Base-by-base conservation (phyloP, 2,329 filamentous ascomycete genomes). In the Fonsecaea erecta region DNA sequence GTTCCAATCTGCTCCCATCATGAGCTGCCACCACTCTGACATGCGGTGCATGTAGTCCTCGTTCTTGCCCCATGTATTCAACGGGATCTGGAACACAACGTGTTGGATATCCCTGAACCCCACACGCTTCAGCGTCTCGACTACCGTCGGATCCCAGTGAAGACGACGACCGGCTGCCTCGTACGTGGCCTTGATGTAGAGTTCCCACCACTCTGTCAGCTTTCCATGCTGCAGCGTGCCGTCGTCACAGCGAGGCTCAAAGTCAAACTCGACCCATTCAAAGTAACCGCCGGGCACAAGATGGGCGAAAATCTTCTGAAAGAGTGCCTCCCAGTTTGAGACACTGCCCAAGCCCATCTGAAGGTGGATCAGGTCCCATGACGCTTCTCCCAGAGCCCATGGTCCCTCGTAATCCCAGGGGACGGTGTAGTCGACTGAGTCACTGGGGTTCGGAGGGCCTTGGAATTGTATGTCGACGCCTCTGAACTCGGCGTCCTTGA, bases 231-330 rank as follows among this genome's bases (percentile, higher is more conserved):
- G 70, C 14, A 90, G 78, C 0, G 86, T 86, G 37, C 84, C 83
- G 71, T 91, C 87, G 68, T 92, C 89, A 73, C 87, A 90, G 58
- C 86, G 86, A 18, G 92, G 92, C 54, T 85, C 82, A 77, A 91
- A 91, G 77, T 98, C 92, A 61, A 98, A 90, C 75, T 98, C 94
- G 54, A 96, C 86, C 71, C 96, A 92, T 77, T 98, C 93, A 62
- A 97, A 84, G 74, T 84, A 85, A 60, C 93, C 94, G 1, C 89
- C 88, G 1, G 92, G 92, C 71, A 87, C 88, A 28, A 97, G 83
- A 74, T 96, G 91, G 85, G 84, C 79, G 70, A 87, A 88, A 34
- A 89, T 81, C 71, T 90, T 90, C 68, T 81, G 79, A 76, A 97
- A 97, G 51, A 95, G 79, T 52, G 84, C 83, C 3, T 84, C 82